These are phyloP conservation scores for Massospora cicadina DNA, from an alignment of 371 early-diverging fungal species.

Conservation along the genomic window DNA sequence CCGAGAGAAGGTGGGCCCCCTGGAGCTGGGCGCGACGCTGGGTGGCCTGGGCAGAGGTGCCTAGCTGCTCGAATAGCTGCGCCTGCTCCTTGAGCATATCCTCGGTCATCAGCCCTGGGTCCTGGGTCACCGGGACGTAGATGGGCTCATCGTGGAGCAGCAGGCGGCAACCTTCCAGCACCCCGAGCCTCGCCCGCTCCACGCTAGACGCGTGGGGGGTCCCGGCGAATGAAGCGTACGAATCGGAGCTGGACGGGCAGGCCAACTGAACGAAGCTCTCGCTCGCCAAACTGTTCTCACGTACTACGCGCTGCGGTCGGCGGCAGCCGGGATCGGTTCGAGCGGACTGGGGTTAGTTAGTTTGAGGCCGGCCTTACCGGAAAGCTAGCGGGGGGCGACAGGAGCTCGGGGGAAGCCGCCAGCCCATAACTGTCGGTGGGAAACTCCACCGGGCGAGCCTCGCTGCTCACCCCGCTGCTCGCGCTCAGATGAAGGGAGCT, in stretches of 20 bases:
- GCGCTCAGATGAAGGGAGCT: not conserved
- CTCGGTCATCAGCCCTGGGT: slow-evolving; percentile 70
- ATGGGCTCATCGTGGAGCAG: slow-evolving; percentile 14
- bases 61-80: slow-evolving; percentile 50
- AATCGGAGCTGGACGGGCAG: slow-evolving; percentile 5
- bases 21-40: slow-evolving; percentile 58
- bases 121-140: slow-evolving; percentile 56
- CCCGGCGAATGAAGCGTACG: slow-evolving; percentile 3
- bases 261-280: slow-evolving; percentile 9
- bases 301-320: not conserved
- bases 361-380: slow-evolving; percentile 4
- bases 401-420: slow-evolving; percentile 6
- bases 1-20: slow-evolving; percentile 56
- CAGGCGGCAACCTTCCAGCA: not conserved
- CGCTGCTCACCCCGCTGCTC: not conserved
- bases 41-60: slow-evolving; percentile 49
- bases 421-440: not conserved
- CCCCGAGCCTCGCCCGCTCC: not conserved
- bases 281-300: slow-evolving; percentile 3
- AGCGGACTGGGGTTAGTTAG: not conserved
- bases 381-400: slow-evolving; percentile 8
- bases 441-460: not conserved
- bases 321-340: not conserved
- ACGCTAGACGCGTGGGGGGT: not conserved
- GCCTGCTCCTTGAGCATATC: slow-evolving; percentile 76